Evolutionary conservation across 2,329 filamentous ascomycete genomes (phyloP).

Genomic region (Mollisiaceae sp.): DNA sequence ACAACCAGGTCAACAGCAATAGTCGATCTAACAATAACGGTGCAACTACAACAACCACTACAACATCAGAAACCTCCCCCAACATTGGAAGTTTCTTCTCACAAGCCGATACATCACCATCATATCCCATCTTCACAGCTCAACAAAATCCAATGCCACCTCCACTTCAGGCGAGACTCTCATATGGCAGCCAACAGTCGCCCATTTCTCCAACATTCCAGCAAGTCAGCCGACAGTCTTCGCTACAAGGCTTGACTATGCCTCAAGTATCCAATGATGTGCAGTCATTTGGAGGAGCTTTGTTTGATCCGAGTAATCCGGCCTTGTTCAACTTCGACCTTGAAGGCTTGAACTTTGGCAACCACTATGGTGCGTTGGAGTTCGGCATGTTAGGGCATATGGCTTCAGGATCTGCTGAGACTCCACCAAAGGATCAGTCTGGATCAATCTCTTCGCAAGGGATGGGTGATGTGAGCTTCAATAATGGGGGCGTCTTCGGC

Average conservation of each 20-base stretch:
- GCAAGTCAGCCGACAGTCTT: slow-evolving; percentile 54
- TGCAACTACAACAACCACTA: slow-evolving; percentile 30
- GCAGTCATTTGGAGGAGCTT: slow-evolving; percentile 54
- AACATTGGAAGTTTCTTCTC: slow-evolving; percentile 40
- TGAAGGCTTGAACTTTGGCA: slow-evolving; percentile 92
- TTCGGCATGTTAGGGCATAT: slow-evolving; percentile 97
- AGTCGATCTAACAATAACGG: slow-evolving; percentile 41
- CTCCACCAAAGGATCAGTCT: slow-evolving; percentile 67
- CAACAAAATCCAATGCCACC: slow-evolving; percentile 54
- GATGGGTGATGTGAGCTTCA: slow-evolving; percentile 43
- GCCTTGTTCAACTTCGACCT: slow-evolving; percentile 96
- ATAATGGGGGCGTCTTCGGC: slow-evolving; percentile 37
- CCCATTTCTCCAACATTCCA: slow-evolving; percentile 78
- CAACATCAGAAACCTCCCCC: slow-evolving; percentile 41
- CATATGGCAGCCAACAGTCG: slow-evolving; percentile 71
- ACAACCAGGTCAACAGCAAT: slow-evolving; percentile 61
- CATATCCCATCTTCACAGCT: slow-evolving; percentile 49
- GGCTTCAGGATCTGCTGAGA: slow-evolving; percentile 87
- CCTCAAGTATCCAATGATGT: slow-evolving; percentile 55
- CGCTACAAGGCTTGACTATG: slow-evolving; percentile 46
- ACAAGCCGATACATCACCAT: slow-evolving; percentile 39
- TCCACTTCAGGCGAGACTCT: slow-evolving; percentile 55
- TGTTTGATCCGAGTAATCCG: slow-evolving; percentile 92
- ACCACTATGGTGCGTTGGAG: slow-evolving; percentile 93
- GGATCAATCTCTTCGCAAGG: slow-evolving; percentile 55